Percentiles rank a stretch among this genome's conserved stretches.
These are phyloP conservation scores for Fusarium luffae DNA, from an alignment of 2,329 filamentous ascomycete species.

Conservation along the genomic window DNA sequence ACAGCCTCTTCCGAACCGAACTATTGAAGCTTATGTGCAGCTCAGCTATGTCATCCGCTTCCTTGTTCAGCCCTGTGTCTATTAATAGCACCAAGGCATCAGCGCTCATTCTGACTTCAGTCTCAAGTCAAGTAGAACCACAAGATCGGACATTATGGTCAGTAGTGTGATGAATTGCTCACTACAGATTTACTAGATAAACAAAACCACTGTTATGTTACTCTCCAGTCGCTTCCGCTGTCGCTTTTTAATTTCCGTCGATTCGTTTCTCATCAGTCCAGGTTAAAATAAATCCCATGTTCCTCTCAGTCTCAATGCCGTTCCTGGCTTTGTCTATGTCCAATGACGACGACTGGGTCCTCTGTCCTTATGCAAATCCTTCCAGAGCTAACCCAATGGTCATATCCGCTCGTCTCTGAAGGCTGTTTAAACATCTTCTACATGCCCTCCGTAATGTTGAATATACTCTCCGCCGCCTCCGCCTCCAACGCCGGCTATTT, in stretches of 20 bases:
- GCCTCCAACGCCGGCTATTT: slow-evolving; percentile 12
- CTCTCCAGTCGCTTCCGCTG: slow-evolving; percentile 10
- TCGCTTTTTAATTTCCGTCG: slow-evolving; percentile 21
- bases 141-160: neutral
- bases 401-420: slow-evolving; percentile 12
- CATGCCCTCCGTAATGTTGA: slow-evolving; percentile 37
- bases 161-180: neutral
- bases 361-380: slow-evolving; percentile 8
- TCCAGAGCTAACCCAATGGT: slow-evolving; percentile 10
- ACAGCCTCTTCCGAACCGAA: slow-evolving; percentile 22
- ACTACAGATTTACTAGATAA: slow-evolving; percentile 7
- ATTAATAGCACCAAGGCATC: neutral
- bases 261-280: slow-evolving; percentile 36
- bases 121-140: neutral
- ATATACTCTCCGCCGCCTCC: slow-evolving; percentile 18
- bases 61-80: neutral
- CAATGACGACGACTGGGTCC: slow-evolving; percentile 3
- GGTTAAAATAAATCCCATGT: slow-evolving; percentile 19
- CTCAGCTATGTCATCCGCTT: neutral
- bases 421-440: slow-evolving; percentile 25
- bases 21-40: neutral
- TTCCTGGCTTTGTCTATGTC: neutral
- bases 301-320: neutral
- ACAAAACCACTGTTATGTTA: slow-evolving; percentile 2
- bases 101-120: neutral